Conservation (phyloP, 306 rosid genomes). For the Lotus japonicus region DNA sequence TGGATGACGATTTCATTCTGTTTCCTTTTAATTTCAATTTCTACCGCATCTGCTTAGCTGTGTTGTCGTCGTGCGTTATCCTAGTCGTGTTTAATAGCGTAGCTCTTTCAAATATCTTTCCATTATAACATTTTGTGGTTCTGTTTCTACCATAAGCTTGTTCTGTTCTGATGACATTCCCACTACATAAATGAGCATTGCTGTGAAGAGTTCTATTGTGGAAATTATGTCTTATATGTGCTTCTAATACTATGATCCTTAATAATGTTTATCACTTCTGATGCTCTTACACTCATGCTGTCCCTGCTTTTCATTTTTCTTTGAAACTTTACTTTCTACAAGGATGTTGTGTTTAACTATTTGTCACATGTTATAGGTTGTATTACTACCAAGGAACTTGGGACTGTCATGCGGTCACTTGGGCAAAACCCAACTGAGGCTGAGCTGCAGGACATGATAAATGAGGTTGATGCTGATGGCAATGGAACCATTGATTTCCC, state of each 20-base stretch:
- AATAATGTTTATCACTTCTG: too few species aligned
- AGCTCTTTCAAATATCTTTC: too few species aligned
- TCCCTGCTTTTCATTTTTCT: background rate
- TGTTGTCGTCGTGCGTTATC: too few species aligned
- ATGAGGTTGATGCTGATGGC: conserved; percentile 82
- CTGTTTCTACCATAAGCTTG: background rate
- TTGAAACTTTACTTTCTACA: background rate
- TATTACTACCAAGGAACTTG: conserved; percentile 77
- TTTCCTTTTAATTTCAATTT: too few species aligned
- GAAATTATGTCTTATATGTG: too few species aligned
- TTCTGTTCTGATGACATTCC: background rate
- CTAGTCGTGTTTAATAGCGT: too few species aligned
- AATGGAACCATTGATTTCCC: conserved; percentile 74
- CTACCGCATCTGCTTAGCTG: too few species aligned
- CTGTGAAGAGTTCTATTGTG: background rate
- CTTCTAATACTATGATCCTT: too few species aligned
- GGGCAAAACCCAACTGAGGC: conserved; percentile 90
- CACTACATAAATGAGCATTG: background rate
- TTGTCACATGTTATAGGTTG: conserved; percentile 40
- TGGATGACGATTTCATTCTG: too few species aligned
- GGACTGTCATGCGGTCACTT: conserved; percentile 74
- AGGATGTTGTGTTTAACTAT: conserved; percentile 14
- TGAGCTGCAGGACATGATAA: conserved; percentile 74
- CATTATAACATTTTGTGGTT: background rate
- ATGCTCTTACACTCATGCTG: too few species aligned